phyloP scores from a whole-genome alignment of 768 basidiomycete species.

The Brasilioporus rufonigricans region DNA sequence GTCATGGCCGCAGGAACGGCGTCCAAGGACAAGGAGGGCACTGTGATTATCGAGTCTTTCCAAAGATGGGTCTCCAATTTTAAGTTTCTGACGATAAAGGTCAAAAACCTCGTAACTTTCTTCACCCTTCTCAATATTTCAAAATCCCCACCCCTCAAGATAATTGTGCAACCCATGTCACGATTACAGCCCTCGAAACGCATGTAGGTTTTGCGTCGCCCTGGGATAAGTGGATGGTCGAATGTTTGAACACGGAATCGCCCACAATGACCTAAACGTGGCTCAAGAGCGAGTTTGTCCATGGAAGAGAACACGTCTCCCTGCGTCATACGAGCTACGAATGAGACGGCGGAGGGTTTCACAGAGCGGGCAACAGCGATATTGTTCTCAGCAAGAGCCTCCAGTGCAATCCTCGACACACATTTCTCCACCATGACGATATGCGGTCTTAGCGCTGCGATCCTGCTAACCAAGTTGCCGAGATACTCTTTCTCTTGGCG shows the following conservation, averaged over 20 bases:
- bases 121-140: conserved; percentile 83
- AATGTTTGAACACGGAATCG: conserved; percentile 89
- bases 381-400: conserved; percentile 77
- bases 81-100: conserved; percentile 88
- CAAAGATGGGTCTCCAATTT: conserved; percentile 93
- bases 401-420: conserved; percentile 87
- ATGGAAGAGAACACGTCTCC: conserved; percentile 94
- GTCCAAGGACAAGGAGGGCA: conserved; percentile 63
- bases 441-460: conserved; percentile 89
- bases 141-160: conserved; percentile 83
- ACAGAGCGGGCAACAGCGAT: conserved; percentile 91
- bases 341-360: conserved; percentile 82
- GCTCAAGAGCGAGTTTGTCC: conserved; percentile 88
- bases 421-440: conserved; percentile 90
- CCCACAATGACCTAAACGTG: conserved; percentile 83
- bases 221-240: conserved; percentile 93
- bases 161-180: conserved; percentile 93
- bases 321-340: conserved; percentile 91
- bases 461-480: conserved; percentile 80
- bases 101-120: conserved; percentile 88
- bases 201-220: conserved; percentile 93
- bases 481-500: conserved; percentile 94
- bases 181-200: conserved; percentile 94
- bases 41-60: conserved; percentile 82
- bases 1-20: conserved; percentile 51